Evolutionary conservation across 306 rosid genomes (phyloP).

Genomic region (Albizia julibrissin): DNA sequence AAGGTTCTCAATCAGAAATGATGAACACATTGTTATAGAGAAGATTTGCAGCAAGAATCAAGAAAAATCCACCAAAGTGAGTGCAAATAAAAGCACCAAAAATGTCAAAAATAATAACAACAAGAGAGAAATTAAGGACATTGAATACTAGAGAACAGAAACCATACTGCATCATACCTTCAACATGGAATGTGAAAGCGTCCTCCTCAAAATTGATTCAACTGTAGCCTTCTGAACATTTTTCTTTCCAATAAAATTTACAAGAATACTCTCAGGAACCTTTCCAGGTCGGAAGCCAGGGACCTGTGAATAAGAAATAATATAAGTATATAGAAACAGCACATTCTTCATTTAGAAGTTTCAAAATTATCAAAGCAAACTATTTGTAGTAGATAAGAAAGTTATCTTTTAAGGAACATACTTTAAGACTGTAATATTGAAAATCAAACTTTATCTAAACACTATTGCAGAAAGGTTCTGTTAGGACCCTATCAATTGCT

Average conservation of each 20-base stretch:
- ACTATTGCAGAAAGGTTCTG: neutral
- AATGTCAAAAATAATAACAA: constrained; percentile 1
- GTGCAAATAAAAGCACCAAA: constrained; percentile 8
- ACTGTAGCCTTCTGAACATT: constrained; percentile 73
- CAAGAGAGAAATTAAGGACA: constrained; percentile 9
- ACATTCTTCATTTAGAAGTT: constrained; percentile 6
- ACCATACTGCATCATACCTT: constrained; percentile 49
- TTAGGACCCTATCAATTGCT: neutral
- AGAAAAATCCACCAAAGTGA: neutral
- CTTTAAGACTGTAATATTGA: constrained; percentile 9
- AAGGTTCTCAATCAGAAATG: constrained; percentile 1
- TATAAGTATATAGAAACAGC: constrained; percentile 25
- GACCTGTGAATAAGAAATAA: constrained; percentile 46
- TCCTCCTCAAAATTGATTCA: constrained; percentile 85
- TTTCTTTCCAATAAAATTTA: constrained; percentile 64
- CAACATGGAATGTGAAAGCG: constrained; percentile 87
- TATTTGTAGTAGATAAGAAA: neutral
- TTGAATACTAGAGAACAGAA: constrained; percentile 1
- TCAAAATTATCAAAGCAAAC: constrained; percentile 26
- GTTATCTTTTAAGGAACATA: neutral
- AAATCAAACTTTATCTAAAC: constrained; percentile 10
- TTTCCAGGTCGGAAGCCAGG: constrained; percentile 92
- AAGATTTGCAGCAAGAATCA: constrained; percentile 19
- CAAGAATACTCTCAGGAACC: constrained; percentile 76
- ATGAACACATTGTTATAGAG: neutral